phyloP scores from a whole-genome alignment of 106 monocot genomes.

The Dendrobium catenatum region DNA sequence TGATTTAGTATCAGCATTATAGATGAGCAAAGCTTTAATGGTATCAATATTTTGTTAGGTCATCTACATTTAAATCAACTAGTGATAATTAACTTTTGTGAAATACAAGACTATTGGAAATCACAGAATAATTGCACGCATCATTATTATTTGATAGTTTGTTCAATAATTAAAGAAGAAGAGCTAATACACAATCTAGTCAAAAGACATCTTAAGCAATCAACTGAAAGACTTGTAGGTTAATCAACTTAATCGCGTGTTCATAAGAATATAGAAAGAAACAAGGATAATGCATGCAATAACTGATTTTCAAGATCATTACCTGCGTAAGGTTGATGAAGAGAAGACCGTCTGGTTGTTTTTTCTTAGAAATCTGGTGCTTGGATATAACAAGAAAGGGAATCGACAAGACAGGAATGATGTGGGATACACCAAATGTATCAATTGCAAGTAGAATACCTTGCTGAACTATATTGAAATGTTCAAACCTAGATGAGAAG shows the following conservation, averaged over 20 bases:
- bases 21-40: background rate
- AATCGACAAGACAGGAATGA: slow-evolving; percentile 72
- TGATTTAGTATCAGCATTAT: background rate
- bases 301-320: slow-evolving; percentile 1
- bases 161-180: slow-evolving; percentile 1
- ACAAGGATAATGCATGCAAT: background rate
- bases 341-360: slow-evolving; percentile 13
- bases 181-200: background rate
- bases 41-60: too few relatives aligned
- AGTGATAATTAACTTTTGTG: background rate
- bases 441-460: slow-evolving; percentile 73
- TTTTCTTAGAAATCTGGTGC: slow-evolving; percentile 5
- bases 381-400: slow-evolving; percentile 52
- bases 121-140: background rate
- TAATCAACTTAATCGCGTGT: background rate
- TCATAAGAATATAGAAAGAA: background rate
- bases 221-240: background rate
- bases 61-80: background rate
- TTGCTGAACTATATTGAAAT: slow-evolving; percentile 80
- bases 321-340: slow-evolving; percentile 38
- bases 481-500: slow-evolving; percentile 64
- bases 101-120: too few relatives aligned
- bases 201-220: background rate
- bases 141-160: background rate
- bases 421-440: slow-evolving; percentile 89